Evolutionary conservation across 768 basidiomycete species (phyloP), one percentile per base, ranked within the genome.

Genomic region (Trametopsis cervina): DNA sequence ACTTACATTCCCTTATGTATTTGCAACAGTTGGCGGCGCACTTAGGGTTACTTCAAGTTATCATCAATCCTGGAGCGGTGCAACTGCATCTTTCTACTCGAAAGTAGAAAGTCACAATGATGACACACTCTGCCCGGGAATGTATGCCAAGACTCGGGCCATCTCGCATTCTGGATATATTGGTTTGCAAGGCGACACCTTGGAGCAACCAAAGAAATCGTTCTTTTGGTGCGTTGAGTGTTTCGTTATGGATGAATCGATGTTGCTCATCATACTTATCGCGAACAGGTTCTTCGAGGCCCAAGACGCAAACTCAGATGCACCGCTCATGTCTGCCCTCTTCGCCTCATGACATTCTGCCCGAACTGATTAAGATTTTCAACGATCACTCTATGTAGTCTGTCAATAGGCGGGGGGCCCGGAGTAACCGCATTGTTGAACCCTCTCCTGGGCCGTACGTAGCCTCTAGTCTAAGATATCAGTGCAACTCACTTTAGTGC

Each of bases 361-460:
- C 13, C 22, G 20, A 9, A 24, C 21, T 5, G 22, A 37, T n/a
- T 18, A 5, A 40, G 17, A 4, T 15, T 11, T 4, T 15, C 25
- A 20, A 4, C 6, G 9, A n/a, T 17, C 18, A 7, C 15, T 23
- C 10, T n/a, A 40, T 10, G 13, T 24, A 66, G 64, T n/a, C 51
- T 69, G 39, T 64, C 63, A 1, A 60, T 66, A 20, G 65, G 67
- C 0, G 67, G 66, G n/a, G 64, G 66, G 4, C 66, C 66, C 4
- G 66, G 24, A 59, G 60, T 0, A 62, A 57, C 27, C 65, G 66
- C 13, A 53, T 66, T 46, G 23, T 58, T 25, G 64, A 66, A 23
- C 53, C 62, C 2, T 17, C 67, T 33, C 43, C 57, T 11, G 62
- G 55, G 10, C n/a, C 37, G 35, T 46, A 20, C 22, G 36, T 40